Conservation (phyloP, 2,329 filamentous ascomycete genomes). For the Diaporthe amygdali region DNA sequence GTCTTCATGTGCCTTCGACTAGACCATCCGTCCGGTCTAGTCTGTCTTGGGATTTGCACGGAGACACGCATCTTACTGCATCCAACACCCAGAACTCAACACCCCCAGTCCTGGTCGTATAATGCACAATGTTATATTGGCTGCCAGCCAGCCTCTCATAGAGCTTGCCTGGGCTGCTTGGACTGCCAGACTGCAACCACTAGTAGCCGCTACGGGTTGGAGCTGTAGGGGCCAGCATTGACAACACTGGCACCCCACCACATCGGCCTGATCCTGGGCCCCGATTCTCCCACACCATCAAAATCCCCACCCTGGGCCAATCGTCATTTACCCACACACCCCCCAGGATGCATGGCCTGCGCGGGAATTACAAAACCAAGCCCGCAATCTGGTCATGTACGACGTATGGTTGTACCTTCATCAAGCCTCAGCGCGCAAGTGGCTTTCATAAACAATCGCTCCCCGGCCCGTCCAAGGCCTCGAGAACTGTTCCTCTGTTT, state of each 20-base stretch:
- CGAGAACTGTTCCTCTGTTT: slow-evolving; percentile 17
- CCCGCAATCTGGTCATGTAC: slow-evolving; percentile 20
- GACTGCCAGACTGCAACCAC: not conserved
- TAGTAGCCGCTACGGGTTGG: not conserved
- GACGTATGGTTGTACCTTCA: slow-evolving; percentile 4
- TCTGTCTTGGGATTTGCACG: slow-evolving; percentile 3
- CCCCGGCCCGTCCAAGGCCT: slow-evolving; percentile 15
- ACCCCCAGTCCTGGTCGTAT: slow-evolving; percentile 15
- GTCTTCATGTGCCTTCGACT: not conserved
- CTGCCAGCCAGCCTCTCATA: not conserved
- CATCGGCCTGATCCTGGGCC: slow-evolving; percentile 14
- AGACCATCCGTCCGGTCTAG: not conserved
- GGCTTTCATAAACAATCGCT: slow-evolving; percentile 18
- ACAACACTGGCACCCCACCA: slow-evolving; percentile 11
- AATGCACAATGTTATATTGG: slow-evolving; percentile 15
- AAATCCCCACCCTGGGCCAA: slow-evolving; percentile 18
- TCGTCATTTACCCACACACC: slow-evolving; percentile 25
- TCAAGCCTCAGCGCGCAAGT: slow-evolving; percentile 17
- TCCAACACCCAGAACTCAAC: too few relatives aligned
- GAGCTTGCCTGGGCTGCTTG: not conserved
- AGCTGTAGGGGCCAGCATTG: slow-evolving; percentile 1
- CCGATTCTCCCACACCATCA: slow-evolving; percentile 19
- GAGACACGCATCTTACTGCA: slow-evolving; percentile 15
- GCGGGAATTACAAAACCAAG: slow-evolving; percentile 19
- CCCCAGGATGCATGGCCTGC: slow-evolving; percentile 21